These are phyloP conservation scores for Fusarium sp. DNA, from an alignment of 2,329 filamentous ascomycete species.

Conservation along the genomic window DNA sequence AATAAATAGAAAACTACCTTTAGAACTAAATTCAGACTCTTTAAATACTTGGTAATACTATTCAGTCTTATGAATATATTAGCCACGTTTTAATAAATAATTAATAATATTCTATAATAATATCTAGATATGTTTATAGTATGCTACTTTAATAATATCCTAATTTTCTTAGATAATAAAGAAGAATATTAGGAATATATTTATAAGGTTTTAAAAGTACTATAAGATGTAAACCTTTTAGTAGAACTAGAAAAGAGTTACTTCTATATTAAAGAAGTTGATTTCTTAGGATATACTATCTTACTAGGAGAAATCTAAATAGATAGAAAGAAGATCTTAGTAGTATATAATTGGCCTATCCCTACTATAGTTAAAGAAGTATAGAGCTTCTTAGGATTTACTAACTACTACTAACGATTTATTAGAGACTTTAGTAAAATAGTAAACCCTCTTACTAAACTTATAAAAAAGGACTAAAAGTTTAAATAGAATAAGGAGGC, in stretches of 20 bases:
- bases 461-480: too few species aligned
- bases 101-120: slow-evolving; percentile 30
- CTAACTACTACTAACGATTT: slow-evolving; percentile 5
- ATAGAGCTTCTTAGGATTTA: slow-evolving; percentile 30
- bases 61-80: background rate
- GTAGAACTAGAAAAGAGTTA: slow-evolving; percentile 28
- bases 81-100: slow-evolving; percentile 37
- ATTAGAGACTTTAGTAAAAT: slow-evolving; percentile 19
- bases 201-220: background rate
- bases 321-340: slow-evolving; percentile 23
- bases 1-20: slow-evolving; percentile 38
- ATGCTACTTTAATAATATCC: slow-evolving; percentile 37
- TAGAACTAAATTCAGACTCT: slow-evolving; percentile 43
- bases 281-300: slow-evolving; percentile 28
- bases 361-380: slow-evolving; percentile 7
- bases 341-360: background rate
- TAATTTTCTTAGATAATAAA: slow-evolving; percentile 36
- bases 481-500: too few species aligned
- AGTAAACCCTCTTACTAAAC: background rate
- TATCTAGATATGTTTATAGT: slow-evolving; percentile 34
- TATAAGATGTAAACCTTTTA: slow-evolving; percentile 16
- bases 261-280: slow-evolving; percentile 23
- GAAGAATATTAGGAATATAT: slow-evolving; percentile 32
- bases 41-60: background rate
- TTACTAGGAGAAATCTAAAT: slow-evolving; percentile 21